phyloP scores from a whole-genome alignment of 176 grass and related monocot species.

The Aegilops speltoides region DNA sequence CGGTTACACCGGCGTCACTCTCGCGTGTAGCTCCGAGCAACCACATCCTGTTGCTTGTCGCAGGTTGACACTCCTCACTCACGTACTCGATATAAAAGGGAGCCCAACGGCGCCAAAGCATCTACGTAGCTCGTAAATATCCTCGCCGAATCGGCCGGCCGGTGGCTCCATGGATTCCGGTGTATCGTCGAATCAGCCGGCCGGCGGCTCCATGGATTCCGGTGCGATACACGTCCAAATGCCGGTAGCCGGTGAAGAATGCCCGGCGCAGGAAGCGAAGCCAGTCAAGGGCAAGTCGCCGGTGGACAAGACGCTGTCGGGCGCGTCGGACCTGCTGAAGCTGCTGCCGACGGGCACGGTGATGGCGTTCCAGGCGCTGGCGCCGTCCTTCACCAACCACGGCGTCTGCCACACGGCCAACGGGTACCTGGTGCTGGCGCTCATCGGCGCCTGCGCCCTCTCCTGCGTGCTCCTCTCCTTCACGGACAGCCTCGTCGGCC shows the following conservation, averaged over 20 bases:
- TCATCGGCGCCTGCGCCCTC: constrained; percentile 36
- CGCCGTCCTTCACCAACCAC: constrained; percentile 68
- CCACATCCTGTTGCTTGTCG: background rate
- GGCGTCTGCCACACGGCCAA: constrained; percentile 45
- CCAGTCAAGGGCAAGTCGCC: background rate
- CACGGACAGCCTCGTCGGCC: constrained; percentile 63
- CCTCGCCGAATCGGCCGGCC: background rate
- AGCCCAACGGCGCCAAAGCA: background rate
- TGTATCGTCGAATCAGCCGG: background rate
- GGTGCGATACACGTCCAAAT: constrained; percentile 9
- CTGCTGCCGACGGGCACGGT: constrained; percentile 63
- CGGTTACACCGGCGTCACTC: background rate
- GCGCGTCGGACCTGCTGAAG: constrained; percentile 48
- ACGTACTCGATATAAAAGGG: background rate
- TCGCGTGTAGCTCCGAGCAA: constrained; percentile 16
- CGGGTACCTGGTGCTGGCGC: constrained; percentile 29
- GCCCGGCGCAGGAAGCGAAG: background rate
- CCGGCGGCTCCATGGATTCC: background rate
- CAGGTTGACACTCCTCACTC: background rate
- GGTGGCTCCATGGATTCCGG: too few species aligned
- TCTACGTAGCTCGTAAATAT: background rate
- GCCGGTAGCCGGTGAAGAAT: background rate
- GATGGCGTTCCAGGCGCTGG: constrained; percentile 62
- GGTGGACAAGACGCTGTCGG: constrained; percentile 40
- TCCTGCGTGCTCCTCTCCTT: constrained; percentile 59